Percentiles rank a stretch among this genome's conserved stretches.
These are phyloP conservation scores for Zymoseptoria crescenta DNA, from an alignment of 2,329 filamentous ascomycete species.

Conservation along the genomic window DNA sequence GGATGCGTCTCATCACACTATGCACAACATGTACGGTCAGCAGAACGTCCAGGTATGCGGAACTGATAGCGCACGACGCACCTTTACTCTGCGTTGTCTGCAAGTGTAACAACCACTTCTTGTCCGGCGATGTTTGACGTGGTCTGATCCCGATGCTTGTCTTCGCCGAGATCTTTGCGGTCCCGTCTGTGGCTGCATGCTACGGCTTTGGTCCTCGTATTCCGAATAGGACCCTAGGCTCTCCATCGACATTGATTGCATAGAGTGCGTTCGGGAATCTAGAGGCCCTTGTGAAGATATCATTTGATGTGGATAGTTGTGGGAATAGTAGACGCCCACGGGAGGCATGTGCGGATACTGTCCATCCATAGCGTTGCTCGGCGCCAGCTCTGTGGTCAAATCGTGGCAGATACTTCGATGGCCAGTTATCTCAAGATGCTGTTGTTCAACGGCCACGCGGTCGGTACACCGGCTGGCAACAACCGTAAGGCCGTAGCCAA, in stretches of 20 bases:
- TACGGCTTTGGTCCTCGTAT: constrained; percentile 23
- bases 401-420: not conserved
- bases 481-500: not conserved
- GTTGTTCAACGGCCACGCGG: not conserved
- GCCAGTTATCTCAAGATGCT: not conserved
- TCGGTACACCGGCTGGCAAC: not conserved
- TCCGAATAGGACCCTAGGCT: constrained; percentile 27
- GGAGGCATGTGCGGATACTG: constrained; percentile 25
- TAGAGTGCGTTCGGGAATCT: constrained; percentile 20
- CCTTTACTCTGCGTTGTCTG: constrained; percentile 75
- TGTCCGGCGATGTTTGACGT: constrained; percentile 87
- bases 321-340: constrained; percentile 24
- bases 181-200: constrained; percentile 20
- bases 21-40: constrained; percentile 12
- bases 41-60: not conserved
- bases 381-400: no score
- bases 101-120: constrained; percentile 93
- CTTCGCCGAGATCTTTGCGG: constrained; percentile 22
- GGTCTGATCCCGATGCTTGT: constrained; percentile 43
- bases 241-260: constrained; percentile 28
- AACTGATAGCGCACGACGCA: constrained; percentile 22
- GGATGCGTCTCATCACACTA: constrained; percentile 88
- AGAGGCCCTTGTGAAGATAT: constrained; percentile 19
- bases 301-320: constrained; percentile 25
- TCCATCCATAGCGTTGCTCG: constrained; percentile 21